phyloP scores from a whole-genome alignment of 2,329 filamentous ascomycete genomes.

The Alternaria conjuncta region DNA sequence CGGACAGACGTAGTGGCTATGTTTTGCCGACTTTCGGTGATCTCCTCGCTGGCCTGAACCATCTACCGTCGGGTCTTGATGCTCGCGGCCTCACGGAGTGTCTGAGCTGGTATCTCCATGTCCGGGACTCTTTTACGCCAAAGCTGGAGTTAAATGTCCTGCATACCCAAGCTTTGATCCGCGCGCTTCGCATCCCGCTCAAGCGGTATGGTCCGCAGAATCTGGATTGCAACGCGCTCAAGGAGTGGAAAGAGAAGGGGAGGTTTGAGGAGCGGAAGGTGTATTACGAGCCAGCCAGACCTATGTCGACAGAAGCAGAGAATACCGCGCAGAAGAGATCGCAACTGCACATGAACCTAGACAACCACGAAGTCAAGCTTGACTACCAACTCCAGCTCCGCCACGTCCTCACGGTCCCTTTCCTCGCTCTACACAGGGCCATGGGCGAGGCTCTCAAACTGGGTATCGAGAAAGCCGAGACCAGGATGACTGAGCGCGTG shows the following conservation, averaged over 20 bases:
- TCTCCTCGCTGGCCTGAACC: constrained; percentile 25
- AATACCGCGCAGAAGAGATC: neutral
- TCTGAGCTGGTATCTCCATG: constrained; percentile 27
- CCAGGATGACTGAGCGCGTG: neutral
- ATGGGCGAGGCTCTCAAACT: constrained; percentile 22
- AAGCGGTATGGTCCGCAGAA: constrained; percentile 23
- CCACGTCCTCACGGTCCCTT: constrained; percentile 30
- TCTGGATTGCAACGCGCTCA: constrained; percentile 22
- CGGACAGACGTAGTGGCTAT: constrained; percentile 3
- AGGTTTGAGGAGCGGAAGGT: constrained; percentile 14
- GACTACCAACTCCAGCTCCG: constrained; percentile 15
- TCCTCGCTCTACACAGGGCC: constrained; percentile 21
- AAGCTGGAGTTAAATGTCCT: constrained; percentile 34
- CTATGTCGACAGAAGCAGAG: accelerated
- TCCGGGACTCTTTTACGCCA: constrained; percentile 23
- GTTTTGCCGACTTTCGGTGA: constrained; percentile 27
- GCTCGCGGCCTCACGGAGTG: constrained; percentile 29
- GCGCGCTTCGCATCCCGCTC: constrained; percentile 23
- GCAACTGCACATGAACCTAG: constrained; percentile 13
- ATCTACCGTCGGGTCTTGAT: constrained; percentile 26
- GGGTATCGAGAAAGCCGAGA: constrained; percentile 27
- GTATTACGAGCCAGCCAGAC: neutral
- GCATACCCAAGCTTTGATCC: constrained; percentile 31
- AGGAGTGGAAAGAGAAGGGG: constrained; percentile 26
- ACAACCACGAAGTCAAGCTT: constrained; percentile 9